Evolutionary conservation across 2,329 filamentous ascomycete species (phyloP).

Genomic region (Pyricularia pennisetigena): DNA sequence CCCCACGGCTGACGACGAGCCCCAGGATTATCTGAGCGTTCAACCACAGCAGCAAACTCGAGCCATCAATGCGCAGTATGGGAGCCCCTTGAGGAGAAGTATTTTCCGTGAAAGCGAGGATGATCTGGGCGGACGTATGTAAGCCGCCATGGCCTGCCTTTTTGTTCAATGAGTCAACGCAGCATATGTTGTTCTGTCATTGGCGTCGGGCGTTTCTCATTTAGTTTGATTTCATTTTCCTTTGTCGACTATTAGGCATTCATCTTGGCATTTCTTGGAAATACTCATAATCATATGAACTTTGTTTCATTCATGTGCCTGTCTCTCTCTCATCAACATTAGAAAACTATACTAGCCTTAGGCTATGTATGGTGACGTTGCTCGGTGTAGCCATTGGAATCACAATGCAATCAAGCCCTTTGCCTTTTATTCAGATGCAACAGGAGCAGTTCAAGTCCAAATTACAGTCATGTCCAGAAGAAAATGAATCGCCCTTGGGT

Average conservation of each 20-base stretch:
- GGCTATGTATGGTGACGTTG: not conserved
- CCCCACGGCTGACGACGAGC: not conserved
- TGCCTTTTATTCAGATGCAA: not conserved
- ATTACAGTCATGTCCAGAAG: not conserved
- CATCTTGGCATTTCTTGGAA: not conserved
- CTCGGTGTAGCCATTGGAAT: not conserved
- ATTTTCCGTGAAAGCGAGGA: slow-evolving; percentile 9
- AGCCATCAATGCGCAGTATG: not conserved
- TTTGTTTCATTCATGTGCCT: not conserved
- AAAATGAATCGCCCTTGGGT: not conserved
- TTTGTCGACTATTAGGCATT: not conserved
- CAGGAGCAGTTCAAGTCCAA: not conserved
- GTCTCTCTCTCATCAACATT: not conserved
- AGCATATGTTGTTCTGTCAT: no score
- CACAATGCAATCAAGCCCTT: not conserved
- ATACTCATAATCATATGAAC: not conserved
- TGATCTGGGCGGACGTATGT: slow-evolving; percentile 4
- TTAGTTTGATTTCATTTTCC: not conserved
- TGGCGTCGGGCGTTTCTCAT: not conserved
- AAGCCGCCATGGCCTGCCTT: not conserved
- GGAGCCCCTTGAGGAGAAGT: slow-evolving; percentile 8
- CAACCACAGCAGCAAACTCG: not conserved
- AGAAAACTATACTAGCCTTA: not conserved
- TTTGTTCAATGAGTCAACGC: not conserved
- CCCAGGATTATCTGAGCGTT: not conserved